phyloP scores from a whole-genome alignment of 139 green algal species.

The Pycnococcus provasolii region DNA sequence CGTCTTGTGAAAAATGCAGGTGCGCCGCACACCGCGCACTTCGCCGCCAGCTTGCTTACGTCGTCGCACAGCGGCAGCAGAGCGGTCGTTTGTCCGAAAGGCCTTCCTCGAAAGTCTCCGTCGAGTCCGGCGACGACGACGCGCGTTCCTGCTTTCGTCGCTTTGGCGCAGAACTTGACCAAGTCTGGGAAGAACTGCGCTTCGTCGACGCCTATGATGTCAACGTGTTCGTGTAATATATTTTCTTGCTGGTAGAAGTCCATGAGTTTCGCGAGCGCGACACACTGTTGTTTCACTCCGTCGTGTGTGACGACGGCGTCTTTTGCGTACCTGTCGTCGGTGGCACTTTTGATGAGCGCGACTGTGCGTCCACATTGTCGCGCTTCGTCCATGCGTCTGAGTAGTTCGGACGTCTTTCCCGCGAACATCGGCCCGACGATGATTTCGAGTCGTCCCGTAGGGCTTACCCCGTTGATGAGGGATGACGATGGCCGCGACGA shows the following conservation, averaged over 20 bases:
- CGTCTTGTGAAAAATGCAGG: conserved; percentile 58
- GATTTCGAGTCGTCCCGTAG: too few species aligned
- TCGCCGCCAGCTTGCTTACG: conserved; percentile 56
- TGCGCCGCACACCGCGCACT: conserved; percentile 50
- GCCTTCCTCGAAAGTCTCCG: conserved; percentile 47
- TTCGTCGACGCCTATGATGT: conserved; percentile 73
- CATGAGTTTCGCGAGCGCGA: background rate
- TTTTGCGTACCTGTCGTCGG: conserved; percentile 20
- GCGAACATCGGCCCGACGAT: too few species aligned
- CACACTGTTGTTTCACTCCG: conserved; percentile 13
- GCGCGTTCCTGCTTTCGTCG: conserved; percentile 42
- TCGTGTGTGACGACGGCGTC: conserved; percentile 22
- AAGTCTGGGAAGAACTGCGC: conserved; percentile 74
- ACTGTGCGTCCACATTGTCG: too few species aligned
- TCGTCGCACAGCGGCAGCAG: conserved; percentile 63
- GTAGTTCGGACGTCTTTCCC: too few species aligned
- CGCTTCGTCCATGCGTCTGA: too few species aligned
- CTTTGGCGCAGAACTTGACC: conserved; percentile 48
- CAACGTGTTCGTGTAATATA: background rate
- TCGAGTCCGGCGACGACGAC: conserved; percentile 28
- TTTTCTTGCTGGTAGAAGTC: background rate
- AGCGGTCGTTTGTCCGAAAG: conserved; percentile 26
- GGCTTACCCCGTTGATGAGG: too few species aligned
- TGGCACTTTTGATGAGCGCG: conserved; percentile 22
- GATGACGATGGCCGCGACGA: too few species aligned